Conservation (phyloP, 495 filamentous ascomycete species). For the Aspergillus steynii region DNA sequence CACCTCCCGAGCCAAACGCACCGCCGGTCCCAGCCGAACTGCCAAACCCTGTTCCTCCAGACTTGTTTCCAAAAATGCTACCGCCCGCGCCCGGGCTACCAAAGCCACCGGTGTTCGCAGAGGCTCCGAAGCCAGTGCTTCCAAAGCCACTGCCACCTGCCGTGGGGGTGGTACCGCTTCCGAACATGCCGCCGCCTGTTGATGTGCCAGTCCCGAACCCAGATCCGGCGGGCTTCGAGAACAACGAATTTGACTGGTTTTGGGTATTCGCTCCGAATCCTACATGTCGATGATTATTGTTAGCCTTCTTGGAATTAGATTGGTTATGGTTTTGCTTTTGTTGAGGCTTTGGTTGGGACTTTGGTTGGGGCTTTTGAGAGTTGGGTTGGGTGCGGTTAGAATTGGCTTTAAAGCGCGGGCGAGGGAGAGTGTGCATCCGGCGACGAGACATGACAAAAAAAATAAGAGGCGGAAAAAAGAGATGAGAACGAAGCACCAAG, state of each 20-base stretch:
- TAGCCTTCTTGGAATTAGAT: neutral
- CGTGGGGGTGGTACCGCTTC: conserved; percentile 33
- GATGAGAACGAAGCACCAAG: conserved; percentile 24
- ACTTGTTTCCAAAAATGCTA: conserved; percentile 51
- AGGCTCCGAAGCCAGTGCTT: conserved; percentile 21
- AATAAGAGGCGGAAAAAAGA: conserved; percentile 22
- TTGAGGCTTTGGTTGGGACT: neutral
- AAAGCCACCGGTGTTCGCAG: conserved; percentile 12
- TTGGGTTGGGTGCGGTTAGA: neutral
- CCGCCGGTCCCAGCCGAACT: conserved; percentile 18
- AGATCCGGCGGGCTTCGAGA: conserved; percentile 40
- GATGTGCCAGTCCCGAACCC: conserved; percentile 43
- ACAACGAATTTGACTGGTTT: conserved; percentile 37
- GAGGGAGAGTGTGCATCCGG: neutral
- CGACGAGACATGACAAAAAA: neutral
- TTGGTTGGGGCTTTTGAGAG: neutral
- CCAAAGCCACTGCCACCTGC: conserved; percentile 46
- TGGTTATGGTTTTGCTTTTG: neutral
- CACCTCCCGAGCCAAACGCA: conserved; percentile 36
- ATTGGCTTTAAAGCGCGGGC: neutral
- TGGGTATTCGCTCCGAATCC: conserved; percentile 41
- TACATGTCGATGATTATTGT: conserved; percentile 12
- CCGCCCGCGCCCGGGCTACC: conserved; percentile 5
- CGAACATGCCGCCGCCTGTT: conserved; percentile 52
- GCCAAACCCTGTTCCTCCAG: conserved; percentile 23